These are phyloP conservation scores for Massarina eburnea DNA, from an alignment of 2,329 filamentous ascomycete genomes.

Conservation along the genomic window DNA sequence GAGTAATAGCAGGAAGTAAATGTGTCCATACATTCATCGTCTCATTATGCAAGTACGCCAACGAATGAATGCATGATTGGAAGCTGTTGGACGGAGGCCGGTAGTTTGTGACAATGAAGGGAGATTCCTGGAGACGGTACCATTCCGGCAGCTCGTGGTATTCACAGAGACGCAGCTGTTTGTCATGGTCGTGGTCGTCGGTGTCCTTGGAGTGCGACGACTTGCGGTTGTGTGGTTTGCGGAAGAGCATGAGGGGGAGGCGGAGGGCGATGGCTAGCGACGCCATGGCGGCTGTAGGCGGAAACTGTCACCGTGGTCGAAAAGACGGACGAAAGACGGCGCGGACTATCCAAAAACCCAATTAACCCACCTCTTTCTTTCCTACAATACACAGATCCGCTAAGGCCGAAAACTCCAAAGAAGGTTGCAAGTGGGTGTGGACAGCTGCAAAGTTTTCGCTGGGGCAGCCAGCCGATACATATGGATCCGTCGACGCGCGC, in stretches of 20 bases:
- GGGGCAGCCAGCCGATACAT: neutral
- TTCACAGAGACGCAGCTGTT: slow-evolving; percentile 22
- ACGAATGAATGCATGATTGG: slow-evolving; percentile 55
- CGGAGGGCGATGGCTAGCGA: slow-evolving; percentile 16
- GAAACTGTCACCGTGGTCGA: neutral
- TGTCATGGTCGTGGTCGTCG: slow-evolving; percentile 2
- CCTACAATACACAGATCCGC: neutral
- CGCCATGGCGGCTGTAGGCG: slow-evolving; percentile 11
- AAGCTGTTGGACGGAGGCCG: slow-evolving; percentile 64
- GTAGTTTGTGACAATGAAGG: slow-evolving; percentile 66
- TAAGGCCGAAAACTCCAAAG: neutral
- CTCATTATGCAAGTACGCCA: slow-evolving; percentile 66
- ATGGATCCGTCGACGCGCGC: neutral
- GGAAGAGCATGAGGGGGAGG: slow-evolving; percentile 18
- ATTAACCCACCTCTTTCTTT: neutral
- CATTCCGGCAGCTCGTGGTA: slow-evolving; percentile 43
- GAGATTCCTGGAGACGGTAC: slow-evolving; percentile 57
- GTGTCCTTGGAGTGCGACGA: neutral
- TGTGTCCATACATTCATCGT: slow-evolving; percentile 71
- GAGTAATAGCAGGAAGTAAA: slow-evolving; percentile 47
- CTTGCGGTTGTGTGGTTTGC: slow-evolving; percentile 4
- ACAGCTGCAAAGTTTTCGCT: neutral
- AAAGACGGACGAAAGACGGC: neutral
- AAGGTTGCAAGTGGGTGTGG: neutral
- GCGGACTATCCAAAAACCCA: neutral